A percentile compares a stretch with the other conserved stretches of the same genome.
Conservation (phyloP, 768 basidiomycete genomes). For the Tylopilus cervinicoccineus region DNA sequence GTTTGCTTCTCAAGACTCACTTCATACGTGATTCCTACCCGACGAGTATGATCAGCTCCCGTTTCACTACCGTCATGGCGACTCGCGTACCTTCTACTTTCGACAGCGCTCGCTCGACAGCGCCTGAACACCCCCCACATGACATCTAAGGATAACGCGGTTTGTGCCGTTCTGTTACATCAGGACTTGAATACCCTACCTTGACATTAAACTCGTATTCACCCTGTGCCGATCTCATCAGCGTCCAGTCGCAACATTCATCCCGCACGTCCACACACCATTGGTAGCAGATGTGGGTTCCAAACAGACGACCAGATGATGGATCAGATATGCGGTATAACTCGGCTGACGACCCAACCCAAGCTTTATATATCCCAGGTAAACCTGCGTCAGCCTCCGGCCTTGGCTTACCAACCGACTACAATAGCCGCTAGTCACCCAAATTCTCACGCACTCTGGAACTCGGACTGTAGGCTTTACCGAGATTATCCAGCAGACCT, state of each 20-base stretch:
- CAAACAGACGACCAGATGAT: neutral
- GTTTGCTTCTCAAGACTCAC: conserved; percentile 68
- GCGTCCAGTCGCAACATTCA: neutral
- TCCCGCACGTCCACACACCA: conserved; percentile 15
- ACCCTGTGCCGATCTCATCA: conserved; percentile 12
- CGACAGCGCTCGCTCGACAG: conserved; percentile 67
- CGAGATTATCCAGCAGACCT: too few relatives aligned
- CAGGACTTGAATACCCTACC: conserved; percentile 35
- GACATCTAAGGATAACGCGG: conserved; percentile 59
- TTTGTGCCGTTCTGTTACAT: neutral
- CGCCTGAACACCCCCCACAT: conserved; percentile 83
- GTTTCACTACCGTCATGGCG: neutral
- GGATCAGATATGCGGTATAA: neutral
- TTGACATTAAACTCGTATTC: conserved; percentile 81
- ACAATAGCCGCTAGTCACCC: too few relatives aligned
- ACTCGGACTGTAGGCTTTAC: too few relatives aligned
- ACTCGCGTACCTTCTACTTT: conserved; percentile 45
- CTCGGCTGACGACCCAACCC: neutral
- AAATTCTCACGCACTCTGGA: too few relatives aligned
- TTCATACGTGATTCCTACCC: conserved; percentile 37
- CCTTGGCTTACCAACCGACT: neutral
- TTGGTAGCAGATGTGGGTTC: conserved; percentile 9
- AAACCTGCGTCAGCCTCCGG: neutral
- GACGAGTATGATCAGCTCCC: neutral
- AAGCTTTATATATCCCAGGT: conserved; percentile 4